Base-by-base conservation (phyloP, 2,329 filamentous ascomycete species). In the Ramularia endophylla region DNA sequence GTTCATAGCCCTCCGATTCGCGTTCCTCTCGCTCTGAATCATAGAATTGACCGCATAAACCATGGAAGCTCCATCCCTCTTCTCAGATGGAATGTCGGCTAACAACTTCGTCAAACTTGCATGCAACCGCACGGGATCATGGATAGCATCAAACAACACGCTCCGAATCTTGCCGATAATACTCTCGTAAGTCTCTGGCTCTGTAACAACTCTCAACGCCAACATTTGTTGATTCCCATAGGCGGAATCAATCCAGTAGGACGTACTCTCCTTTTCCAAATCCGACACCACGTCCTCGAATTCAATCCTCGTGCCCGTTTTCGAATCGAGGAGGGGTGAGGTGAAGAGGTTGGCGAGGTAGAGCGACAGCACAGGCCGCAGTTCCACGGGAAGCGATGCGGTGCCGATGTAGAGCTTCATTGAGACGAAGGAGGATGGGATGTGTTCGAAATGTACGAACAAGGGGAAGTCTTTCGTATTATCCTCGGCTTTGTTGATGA, bases 381-480 rank as follows among this genome's bases (percentile, higher is more conserved):
- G 75, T 49, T 89, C 78, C n/a, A 84, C 75, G 0, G 89, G 87
- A 1, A 95, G 72, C 22, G 78, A 71, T 2, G 80, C 76, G 1
- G 88, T 94, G 38, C 87, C 87, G 36, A 97, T 71, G 41, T 92
- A 79, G 16, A 97, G 66, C 35, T 80, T 83, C 43, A 97, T 75
- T 54, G 90, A 84, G 5, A 94, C 87, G 62, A 98, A 98, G 59
- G 87, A 94, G 44, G 87, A 94, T 2, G 84, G 83, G 11, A 97
- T 88, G 57, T 95, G 83, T 65, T 98, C 92, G 52, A 94, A 98
- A 65, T 98, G 90, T n/a, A 98, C 74, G 65, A 95, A 98, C 2
- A 97, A 70, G 0, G 87, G 84, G 12, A 52, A 57, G 6, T 6
- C 22, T 6, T 11, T 25, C n/a, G 81, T 61, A 12, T 73, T 70